Evolutionary conservation across 768 basidiomycete genomes (phyloP), one percentile per base, ranked within the genome.

Genomic region (Imleria badia): DNA sequence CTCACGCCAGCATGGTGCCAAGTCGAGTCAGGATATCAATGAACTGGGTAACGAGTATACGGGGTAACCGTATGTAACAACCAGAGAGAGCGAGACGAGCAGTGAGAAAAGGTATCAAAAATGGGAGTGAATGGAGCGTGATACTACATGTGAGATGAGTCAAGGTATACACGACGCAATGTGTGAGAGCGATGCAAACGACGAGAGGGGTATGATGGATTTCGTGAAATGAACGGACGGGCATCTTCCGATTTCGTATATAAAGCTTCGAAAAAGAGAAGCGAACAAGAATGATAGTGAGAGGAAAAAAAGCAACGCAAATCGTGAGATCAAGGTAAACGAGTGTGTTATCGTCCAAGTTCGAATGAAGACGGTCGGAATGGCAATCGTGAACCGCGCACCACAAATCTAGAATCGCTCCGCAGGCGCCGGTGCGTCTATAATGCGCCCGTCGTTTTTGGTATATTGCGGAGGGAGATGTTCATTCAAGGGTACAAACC

Each of bases 401-500:
- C 57, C 66, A 60, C 68, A 58, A 35, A 5, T 72, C 71, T 70
- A 70, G 49, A 45, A 65, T 57, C 69, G 58, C 63, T 59, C 63
- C 60, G 53, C 65, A 52, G 56, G 45, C 43, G 43, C 48, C 48
- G 52, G 60, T 38, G 55, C 61, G 52, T 67, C 67, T 73, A 84
- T 65, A 79, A 77, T 63, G 81, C 83, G 60, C 77, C 77, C 41
- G 77, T 65, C 55, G 77, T 70, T 64, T 57, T 86, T 86, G 74
- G 74, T 78, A 77, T 85, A 86, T 62, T 82, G 78, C 62, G 79
- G 77, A 49, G 83, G 79, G 52, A 89, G 72, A 66, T 89, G 86
- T 69, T 89, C 88, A 72, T 84, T 88, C 86, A 90, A 86, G 65
- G 81, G 78, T 66, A 90, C 87, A 75, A 83, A 91, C 56, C 86